These are phyloP conservation scores for Rhodotorula sphaerocarpa DNA, from an alignment of 768 basidiomycete species.

Conservation along the genomic window DNA sequence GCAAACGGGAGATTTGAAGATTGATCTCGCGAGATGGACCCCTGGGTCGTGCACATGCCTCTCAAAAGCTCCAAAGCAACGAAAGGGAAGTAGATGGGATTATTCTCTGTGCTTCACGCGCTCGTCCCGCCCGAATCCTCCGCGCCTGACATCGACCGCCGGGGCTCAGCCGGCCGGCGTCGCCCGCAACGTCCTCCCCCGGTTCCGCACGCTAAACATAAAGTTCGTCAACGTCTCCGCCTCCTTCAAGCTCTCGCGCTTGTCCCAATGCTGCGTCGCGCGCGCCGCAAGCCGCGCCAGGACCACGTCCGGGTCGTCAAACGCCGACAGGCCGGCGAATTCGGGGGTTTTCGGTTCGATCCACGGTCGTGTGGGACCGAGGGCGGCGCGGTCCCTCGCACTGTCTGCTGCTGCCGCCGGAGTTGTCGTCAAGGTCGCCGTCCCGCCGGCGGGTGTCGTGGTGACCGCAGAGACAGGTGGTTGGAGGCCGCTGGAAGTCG, in stretches of 20 bases:
- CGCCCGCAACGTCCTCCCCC: neutral
- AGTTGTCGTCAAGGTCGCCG: no score
- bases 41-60: no score
- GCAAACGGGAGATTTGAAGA: no score
- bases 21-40: no score
- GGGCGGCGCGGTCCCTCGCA: no score
- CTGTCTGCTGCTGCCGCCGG: neutral
- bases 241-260: slow-evolving; percentile 32
- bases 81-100: no score
- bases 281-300: slow-evolving; percentile 22
- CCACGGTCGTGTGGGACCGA: slow-evolving; percentile 16
- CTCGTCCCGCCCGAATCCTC: no score
- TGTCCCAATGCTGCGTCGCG: slow-evolving; percentile 32
- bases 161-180: slow-evolving; percentile 6
- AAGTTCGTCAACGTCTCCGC: slow-evolving; percentile 35
- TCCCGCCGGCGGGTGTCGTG: neutral
- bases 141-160: no score
- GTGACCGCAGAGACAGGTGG: no score
- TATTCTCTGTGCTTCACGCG: no score
- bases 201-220: slow-evolving; percentile 15
- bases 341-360: slow-evolving; percentile 29
- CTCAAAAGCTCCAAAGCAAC: no score
- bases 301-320: slow-evolving; percentile 16
- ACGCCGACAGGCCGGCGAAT: slow-evolving; percentile 26
- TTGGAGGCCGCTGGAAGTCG: no score